Base-by-base conservation (phyloP, 306 rosid species). In the Neltuma alba region DNA sequence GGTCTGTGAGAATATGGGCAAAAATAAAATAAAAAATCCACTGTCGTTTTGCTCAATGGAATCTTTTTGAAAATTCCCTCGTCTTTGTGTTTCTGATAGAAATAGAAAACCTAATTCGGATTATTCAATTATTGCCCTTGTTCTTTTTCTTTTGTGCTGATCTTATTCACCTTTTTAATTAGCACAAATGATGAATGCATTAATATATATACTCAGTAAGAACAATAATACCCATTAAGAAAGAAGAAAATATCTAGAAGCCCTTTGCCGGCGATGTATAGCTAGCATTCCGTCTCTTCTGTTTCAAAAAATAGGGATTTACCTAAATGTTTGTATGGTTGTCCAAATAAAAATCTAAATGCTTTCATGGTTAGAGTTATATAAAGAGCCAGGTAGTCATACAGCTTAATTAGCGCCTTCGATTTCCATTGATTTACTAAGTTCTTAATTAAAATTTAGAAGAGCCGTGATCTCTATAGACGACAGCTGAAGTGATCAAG, bases 11-110 rank as follows among this genome's bases (percentile, higher is more conserved):
- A 16, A 82, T 70, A 69, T 14, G 15, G 16, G 31, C 75, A 63
- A 48, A n/a, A n/a, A n/a, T n/a, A n/a, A 1, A 50, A 52, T 18
- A 45, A 63, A 50, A 75, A 75, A 70, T 73, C n/a, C 25, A 67
- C 45, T 76, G 84, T 82, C 80, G 34, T 70, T 79, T 65, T 79
- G 70, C 54, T 31, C 38, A 70, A 28, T 65, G 79, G 89, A 82
- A 82, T 82, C 84, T 70, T 76, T 78, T 61, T 21, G 4, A 0
- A 45, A 63, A 21, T 42, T 62, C 60, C 81, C 16, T 66, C 73
- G 5, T 44, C 48, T 4, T 60, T 44, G 6, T 47, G 50, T 47
- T 75, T 21, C 63, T 37, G 60, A 75, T 54, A n/a, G 70, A 82
- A 67, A 20, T 48, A 60, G 30, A 28, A 76, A 72, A 80, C 85